phyloP scores from a whole-genome alignment of 768 basidiomycete genomes.

The Tulasnella sp. region DNA sequence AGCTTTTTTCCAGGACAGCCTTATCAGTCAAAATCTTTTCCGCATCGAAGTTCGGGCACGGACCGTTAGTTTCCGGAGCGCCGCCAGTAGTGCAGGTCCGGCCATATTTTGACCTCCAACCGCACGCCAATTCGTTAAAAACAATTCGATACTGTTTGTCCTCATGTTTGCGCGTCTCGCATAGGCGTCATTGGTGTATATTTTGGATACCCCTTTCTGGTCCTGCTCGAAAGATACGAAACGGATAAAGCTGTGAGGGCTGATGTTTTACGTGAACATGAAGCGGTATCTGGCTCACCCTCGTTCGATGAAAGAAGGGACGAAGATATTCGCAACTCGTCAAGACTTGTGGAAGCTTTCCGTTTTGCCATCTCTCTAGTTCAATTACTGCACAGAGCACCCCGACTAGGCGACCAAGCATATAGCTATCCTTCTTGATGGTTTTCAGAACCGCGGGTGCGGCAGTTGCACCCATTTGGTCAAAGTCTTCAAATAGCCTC shows the following conservation, averaged over 20 bases:
- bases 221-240: background rate
- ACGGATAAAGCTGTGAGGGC: too few species aligned
- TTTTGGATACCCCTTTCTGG: background rate
- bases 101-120: background rate
- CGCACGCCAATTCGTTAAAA: background rate
- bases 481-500: constrained; percentile 20
- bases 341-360: background rate
- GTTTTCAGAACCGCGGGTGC: background rate
- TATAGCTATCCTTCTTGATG: background rate
- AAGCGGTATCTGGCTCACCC: background rate
- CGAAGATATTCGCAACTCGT: constrained; percentile 1
- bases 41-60: background rate
- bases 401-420: background rate
- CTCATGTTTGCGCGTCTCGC: background rate
- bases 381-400: background rate
- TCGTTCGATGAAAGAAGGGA: background rate
- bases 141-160: background rate
- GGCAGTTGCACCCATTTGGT: background rate
- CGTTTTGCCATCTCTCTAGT: background rate
- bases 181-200: background rate
- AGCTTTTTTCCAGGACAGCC: background rate
- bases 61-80: background rate
- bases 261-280: background rate
- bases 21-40: background rate
- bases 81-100: background rate